These are phyloP conservation scores for Colletotrichum sp. DNA, from an alignment of 2,329 filamentous ascomycete species.

Conservation along the genomic window DNA sequence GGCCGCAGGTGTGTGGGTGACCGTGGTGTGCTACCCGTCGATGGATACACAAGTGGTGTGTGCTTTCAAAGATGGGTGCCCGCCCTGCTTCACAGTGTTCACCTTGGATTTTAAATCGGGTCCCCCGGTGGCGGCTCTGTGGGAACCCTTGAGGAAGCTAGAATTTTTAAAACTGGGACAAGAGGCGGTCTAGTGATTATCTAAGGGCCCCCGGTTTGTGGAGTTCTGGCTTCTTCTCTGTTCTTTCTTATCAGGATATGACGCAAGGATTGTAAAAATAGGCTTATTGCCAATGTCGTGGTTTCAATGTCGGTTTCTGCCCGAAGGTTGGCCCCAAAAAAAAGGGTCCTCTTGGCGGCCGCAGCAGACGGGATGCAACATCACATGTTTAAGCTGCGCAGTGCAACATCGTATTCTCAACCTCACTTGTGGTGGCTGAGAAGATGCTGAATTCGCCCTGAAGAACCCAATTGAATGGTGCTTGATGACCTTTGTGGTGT, in stretches of 20 bases:
- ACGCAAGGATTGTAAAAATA: neutral
- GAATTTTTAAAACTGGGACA: neutral
- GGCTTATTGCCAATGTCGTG: neutral
- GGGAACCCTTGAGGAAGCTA: neutral
- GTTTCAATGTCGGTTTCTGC: neutral
- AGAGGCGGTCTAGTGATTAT: neutral
- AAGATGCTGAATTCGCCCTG: neutral
- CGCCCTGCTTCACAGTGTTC: neutral
- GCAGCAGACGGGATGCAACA: neutral
- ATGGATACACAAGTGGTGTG: neutral
- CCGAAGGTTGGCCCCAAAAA: neutral
- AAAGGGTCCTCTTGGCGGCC: neutral
- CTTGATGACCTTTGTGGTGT: neutral
- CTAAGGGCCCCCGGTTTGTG: neutral
- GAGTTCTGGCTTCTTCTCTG: neutral
- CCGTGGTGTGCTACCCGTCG: neutral
- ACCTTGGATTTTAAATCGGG: neutral
- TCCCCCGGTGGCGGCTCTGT: neutral
- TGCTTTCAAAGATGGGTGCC: neutral
- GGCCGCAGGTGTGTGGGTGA: neutral
- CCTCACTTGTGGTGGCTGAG: neutral
- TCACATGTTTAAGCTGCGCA: neutral
- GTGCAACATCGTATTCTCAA: neutral
- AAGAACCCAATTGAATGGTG: neutral
- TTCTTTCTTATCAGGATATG: neutral